These are phyloP conservation scores for Coniella lustricola DNA, from an alignment of 2,329 filamentous ascomycete species.

Conservation along the genomic window DNA sequence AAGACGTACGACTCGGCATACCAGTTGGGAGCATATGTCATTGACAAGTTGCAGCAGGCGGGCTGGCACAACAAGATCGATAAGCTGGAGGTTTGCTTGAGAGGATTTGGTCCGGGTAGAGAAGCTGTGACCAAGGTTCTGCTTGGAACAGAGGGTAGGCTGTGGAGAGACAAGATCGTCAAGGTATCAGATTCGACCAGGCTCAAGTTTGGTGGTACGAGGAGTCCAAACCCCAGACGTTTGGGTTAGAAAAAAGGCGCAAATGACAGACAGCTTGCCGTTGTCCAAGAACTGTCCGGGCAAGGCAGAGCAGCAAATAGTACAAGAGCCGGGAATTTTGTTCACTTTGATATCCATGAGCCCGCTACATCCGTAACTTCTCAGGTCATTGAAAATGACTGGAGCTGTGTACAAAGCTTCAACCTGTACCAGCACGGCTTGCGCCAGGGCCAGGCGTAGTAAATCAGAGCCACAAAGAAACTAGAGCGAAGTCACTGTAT, in stretches of 20 bases:
- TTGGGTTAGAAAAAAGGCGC: constrained; percentile 44
- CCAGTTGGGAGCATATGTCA: constrained; percentile 76
- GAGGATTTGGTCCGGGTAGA: constrained; percentile 79
- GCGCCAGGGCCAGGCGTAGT: no score
- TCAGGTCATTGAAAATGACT: no score
- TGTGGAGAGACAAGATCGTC: constrained; percentile 66
- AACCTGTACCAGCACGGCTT: no score
- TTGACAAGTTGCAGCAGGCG: constrained; percentile 77
- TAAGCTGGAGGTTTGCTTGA: constrained; percentile 69
- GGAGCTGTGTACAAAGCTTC: no score
- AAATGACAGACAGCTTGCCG: neutral
- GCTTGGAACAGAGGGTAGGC: constrained; percentile 74
- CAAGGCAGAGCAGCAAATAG: neutral
- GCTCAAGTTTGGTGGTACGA: constrained; percentile 91
- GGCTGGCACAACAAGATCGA: constrained; percentile 71
- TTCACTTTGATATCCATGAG: neutral
- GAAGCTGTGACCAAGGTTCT: constrained; percentile 88
- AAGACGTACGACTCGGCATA: constrained; percentile 87
- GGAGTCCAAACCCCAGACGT: constrained; percentile 77
- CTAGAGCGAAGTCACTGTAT: no score
- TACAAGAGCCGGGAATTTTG: neutral
- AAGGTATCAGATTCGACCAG: constrained; percentile 80
- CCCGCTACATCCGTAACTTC: no score
- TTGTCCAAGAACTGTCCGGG: neutral
- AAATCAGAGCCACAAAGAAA: no score